Evolutionary conservation across 169 alveolate species (phyloP).

Genomic region (Besnoitia besnoiti): DNA sequence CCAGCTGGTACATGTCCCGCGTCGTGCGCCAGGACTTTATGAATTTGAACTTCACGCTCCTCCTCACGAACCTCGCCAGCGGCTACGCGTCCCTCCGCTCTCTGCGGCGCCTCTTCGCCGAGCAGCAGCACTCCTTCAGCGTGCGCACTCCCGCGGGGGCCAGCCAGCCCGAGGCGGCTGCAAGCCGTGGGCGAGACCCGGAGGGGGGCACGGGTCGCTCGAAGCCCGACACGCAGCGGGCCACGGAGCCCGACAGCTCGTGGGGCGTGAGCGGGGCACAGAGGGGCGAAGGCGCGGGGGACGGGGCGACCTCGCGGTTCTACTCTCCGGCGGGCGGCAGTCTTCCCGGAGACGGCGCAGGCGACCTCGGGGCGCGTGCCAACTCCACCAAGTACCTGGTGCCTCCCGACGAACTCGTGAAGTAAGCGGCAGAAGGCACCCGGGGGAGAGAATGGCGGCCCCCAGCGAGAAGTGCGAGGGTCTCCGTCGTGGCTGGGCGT

Average conservation of each 20-base stretch:
- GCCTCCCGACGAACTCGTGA: constrained; percentile 47
- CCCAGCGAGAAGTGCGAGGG: no score
- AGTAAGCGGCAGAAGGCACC: neutral
- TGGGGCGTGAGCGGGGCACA: no score
- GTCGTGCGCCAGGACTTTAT: constrained; percentile 57
- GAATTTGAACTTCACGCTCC: constrained; percentile 52
- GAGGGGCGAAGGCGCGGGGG: no score
- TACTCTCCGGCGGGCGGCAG: neutral
- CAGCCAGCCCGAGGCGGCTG: no score
- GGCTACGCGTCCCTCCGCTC: constrained; percentile 25
- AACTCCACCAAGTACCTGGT: constrained; percentile 14
- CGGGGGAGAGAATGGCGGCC: neutral
- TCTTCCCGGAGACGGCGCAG: neutral
- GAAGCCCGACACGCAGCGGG: no score
- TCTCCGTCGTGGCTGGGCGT: no score
- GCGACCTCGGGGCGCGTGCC: neutral
- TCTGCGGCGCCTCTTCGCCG: neutral
- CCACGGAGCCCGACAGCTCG: no score
- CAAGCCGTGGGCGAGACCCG: no score
- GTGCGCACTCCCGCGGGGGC: no score
- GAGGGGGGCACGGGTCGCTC: no score
- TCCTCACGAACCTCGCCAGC: constrained; percentile 41
- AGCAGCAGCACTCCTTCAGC: no score
- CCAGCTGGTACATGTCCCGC: constrained; percentile 53
- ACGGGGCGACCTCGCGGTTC: neutral